Percentiles rank a stretch among this genome's conserved stretches.
These are phyloP conservation scores for Sabuloglossum arenarium DNA, from an alignment of 495 filamentous ascomycete genomes.

Conservation along the genomic window DNA sequence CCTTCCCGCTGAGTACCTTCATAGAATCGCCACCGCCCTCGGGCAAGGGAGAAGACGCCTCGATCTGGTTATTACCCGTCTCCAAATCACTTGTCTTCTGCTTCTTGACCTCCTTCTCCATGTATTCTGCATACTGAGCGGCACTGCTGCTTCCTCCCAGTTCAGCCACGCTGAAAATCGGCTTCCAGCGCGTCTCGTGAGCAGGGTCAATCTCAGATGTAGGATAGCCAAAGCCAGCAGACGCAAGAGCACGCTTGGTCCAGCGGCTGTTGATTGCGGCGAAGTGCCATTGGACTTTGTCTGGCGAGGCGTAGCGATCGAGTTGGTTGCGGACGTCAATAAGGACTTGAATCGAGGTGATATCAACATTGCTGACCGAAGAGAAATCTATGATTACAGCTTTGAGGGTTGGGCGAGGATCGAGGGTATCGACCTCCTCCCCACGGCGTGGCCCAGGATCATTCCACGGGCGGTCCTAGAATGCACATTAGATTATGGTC, in stretches of 20 bases:
- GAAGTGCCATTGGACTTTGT: conserved; percentile 88
- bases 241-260: conserved; percentile 92
- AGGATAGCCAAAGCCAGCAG: conserved; percentile 84
- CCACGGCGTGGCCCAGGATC: conserved; percentile 61
- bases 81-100: background rate
- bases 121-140: too few species aligned
- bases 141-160: conserved; percentile 40
- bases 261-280: conserved; percentile 89
- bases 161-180: conserved; percentile 90
- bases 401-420: conserved; percentile 55
- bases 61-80: too few species aligned
- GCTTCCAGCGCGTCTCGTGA: conserved; percentile 66
- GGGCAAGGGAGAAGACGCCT: too few species aligned
- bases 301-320: conserved; percentile 66
- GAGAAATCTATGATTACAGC: conserved; percentile 91
- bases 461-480: conserved; percentile 79
- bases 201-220: conserved; percentile 21
- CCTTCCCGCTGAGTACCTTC: background rate
- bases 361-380: conserved; percentile 89
- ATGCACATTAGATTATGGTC: background rate
- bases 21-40: background rate
- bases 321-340: conserved; percentile 97
- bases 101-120: too few species aligned
- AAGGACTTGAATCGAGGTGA: conserved; percentile 82
- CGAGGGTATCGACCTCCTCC: conserved; percentile 24